phyloP scores from a whole-genome alignment of 306 rosid species.

The Sesbania bispinosa region DNA sequence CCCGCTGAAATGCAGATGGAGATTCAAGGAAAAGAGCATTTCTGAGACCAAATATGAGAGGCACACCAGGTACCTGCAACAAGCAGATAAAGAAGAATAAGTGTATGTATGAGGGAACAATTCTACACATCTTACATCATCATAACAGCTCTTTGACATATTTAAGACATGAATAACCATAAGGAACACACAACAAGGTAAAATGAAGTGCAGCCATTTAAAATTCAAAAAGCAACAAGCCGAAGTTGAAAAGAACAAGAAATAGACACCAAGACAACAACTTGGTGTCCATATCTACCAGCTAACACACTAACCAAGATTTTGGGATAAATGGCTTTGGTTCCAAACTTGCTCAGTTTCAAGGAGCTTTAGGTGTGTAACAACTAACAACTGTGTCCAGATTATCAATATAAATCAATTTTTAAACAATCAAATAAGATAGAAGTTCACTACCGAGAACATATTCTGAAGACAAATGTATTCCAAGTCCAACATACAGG shows the following conservation, averaged over 20 bases:
- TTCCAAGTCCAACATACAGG: neutral
- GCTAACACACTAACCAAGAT: neutral
- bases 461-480: neutral
- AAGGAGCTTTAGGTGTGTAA: neutral
- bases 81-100: slow-evolving; percentile 11
- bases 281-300: neutral
- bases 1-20: slow-evolving; percentile 54
- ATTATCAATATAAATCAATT: neutral
- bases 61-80: slow-evolving; percentile 80
- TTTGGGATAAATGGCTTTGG: neutral
- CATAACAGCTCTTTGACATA: neutral
- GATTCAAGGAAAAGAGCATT: slow-evolving; percentile 70
- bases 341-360: neutral
- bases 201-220: neutral
- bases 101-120: neutral
- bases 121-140: neutral
- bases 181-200: neutral
- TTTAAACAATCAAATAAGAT: neutral
- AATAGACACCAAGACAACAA: neutral
- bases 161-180: neutral
- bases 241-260: neutral
- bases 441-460: neutral
- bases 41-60: slow-evolving; percentile 63
- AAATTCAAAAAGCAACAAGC: neutral
- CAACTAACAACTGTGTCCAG: neutral